Conservation (phyloP, 192 early-diverging fungal genomes). For the Helicostylum pulchrum region DNA sequence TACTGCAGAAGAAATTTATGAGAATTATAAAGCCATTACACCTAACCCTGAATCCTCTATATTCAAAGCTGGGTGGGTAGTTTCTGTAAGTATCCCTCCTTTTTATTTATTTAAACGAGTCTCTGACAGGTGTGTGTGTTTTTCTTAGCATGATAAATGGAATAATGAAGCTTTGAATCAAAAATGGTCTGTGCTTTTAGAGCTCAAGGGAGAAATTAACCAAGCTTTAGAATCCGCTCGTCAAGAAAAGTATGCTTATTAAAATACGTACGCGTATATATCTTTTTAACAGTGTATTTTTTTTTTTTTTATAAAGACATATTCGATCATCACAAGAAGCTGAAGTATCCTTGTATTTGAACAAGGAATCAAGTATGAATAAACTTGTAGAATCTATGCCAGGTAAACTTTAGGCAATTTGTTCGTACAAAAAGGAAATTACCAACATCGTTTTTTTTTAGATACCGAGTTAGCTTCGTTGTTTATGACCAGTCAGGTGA, state of each 20-base stretch:
- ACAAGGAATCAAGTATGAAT: not conserved
- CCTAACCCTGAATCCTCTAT: constrained; percentile 44
- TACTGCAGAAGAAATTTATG: constrained; percentile 73
- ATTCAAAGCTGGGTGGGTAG: constrained; percentile 61
- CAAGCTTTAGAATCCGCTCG: constrained; percentile 49
- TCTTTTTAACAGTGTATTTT: not conserved
- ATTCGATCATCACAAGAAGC: constrained; percentile 55
- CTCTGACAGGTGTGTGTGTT: constrained; percentile 25
- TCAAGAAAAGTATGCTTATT: constrained; percentile 45
- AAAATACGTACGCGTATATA: not conserved
- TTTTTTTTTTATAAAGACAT: constrained; percentile 19
- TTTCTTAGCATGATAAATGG: constrained; percentile 36
- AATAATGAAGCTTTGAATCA: constrained; percentile 36
- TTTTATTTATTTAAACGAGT: constrained; percentile 16
- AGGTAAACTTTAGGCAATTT: constrained; percentile 18
- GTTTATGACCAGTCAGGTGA: constrained; percentile 48
- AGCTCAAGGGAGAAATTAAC: constrained; percentile 47
- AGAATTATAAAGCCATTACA: constrained; percentile 47
- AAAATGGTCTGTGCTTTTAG: constrained; percentile 44
- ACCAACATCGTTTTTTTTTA: constrained; percentile 2
- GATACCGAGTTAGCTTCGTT: constrained; percentile 43
- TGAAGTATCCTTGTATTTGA: constrained; percentile 36
- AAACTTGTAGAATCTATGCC: constrained; percentile 6
- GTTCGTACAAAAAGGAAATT: too few relatives aligned
- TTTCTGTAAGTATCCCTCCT: constrained; percentile 25